Evolutionary conservation across 2,329 filamentous ascomycete genomes (phyloP).

Genomic region (Botryotinia narcissicola): DNA sequence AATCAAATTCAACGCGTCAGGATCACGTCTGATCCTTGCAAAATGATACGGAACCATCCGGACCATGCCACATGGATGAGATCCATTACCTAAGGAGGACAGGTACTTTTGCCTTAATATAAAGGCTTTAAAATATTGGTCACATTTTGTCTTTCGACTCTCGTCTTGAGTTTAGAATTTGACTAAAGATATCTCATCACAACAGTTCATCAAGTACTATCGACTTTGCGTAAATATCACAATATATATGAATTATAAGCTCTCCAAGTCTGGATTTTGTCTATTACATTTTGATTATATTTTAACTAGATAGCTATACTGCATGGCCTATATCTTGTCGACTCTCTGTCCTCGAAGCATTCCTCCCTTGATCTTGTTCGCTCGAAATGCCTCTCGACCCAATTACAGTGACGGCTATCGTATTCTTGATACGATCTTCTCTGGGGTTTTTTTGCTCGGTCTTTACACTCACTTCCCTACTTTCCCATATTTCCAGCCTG

Average conservation of each 20-base stretch:
- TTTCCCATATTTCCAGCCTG: constrained; percentile 18
- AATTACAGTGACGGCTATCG: neutral
- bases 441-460: neutral
- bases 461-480: constrained; percentile 10
- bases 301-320: neutral
- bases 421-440: neutral
- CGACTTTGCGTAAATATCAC: neutral
- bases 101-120: neutral
- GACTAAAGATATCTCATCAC: neutral
- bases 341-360: neutral
- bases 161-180: neutral
- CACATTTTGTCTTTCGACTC: neutral
- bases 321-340: neutral
- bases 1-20: constrained; percentile 20
- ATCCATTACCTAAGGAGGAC: neutral
- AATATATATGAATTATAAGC: neutral
- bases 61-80: neutral
- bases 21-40: constrained; percentile 10
- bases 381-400: neutral
- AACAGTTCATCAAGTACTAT: neutral
- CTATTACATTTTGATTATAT: neutral
- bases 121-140: neutral
- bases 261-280: neutral
- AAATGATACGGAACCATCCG: neutral
- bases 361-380: neutral